phyloP scores from a whole-genome alignment of 129 eudicot genomes.

The Ambrosia artemisiifolia region DNA sequence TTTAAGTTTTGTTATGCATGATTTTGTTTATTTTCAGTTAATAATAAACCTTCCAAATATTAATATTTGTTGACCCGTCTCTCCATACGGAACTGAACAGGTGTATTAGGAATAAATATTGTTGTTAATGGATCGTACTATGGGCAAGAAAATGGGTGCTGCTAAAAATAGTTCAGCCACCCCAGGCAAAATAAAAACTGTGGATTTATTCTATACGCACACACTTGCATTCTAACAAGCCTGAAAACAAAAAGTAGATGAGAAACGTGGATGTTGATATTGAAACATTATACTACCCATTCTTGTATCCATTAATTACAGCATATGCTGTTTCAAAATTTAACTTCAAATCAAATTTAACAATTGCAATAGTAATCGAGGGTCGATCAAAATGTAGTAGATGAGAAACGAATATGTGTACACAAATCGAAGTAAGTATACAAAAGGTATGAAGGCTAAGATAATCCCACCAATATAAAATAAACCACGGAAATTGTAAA shows the following conservation, averaged over 20 bases:
- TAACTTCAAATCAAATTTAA: not conserved
- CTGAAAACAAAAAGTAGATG: not conserved
- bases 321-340: not conserved
- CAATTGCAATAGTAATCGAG: not conserved
- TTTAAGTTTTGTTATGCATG: too few species aligned
- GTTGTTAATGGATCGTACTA: too few species aligned
- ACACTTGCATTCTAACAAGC: too few species aligned
- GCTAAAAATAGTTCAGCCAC: too few species aligned
- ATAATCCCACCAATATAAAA: not conserved
- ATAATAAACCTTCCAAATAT: too few species aligned
- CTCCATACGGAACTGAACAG: too few species aligned
- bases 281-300: not conserved
- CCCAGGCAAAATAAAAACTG: too few species aligned
- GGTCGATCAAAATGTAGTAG: not conserved
- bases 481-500: conserved; percentile 9
- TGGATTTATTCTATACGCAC: too few species aligned
- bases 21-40: too few species aligned
- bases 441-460: not conserved
- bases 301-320: not conserved
- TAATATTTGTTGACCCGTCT: too few species aligned
- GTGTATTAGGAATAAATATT: too few species aligned
- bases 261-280: not conserved
- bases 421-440: not conserved
- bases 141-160: too few species aligned
- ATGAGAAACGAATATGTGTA: not conserved